Evolutionary conservation across 371 early-diverging fungal genomes (phyloP).

Genomic region (Lichtheimia ornata): DNA sequence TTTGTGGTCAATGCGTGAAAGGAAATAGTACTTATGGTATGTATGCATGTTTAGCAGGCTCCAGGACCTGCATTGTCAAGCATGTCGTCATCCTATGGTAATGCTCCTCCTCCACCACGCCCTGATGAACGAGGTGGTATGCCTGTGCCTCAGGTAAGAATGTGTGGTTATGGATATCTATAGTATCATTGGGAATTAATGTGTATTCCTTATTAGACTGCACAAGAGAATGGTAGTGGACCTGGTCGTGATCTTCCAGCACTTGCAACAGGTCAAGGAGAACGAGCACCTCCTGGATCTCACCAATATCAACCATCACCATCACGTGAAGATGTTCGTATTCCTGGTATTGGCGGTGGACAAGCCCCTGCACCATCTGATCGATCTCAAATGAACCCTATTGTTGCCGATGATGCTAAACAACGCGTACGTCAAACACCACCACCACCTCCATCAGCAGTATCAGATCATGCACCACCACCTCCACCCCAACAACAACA

Average conservation of each 20-base stretch:
- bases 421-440: constrained; percentile 19
- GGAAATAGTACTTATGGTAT: background rate
- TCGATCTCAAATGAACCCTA: constrained; percentile 57
- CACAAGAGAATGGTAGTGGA: constrained; percentile 30
- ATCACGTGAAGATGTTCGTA: constrained; percentile 43
- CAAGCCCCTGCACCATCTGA: constrained; percentile 53
- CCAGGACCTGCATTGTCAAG: constrained; percentile 38
- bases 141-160: constrained; percentile 30
- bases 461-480: constrained; percentile 5
- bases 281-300: constrained; percentile 37
- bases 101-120: constrained; percentile 8
- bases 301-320: constrained; percentile 19
- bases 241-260: constrained; percentile 49
- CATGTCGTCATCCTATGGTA: constrained; percentile 29
- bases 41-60: constrained; percentile 19
- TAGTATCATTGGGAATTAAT: constrained; percentile 3
- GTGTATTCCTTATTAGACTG: background rate
- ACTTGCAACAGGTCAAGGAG: constrained; percentile 23
- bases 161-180: background rate
- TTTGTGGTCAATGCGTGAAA: background rate
- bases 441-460: constrained; percentile 22
- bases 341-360: constrained; percentile 48
- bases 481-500: constrained; percentile 13
- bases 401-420: constrained; percentile 32
- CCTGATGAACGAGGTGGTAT: constrained; percentile 31